Evolutionary conservation across 2,329 filamentous ascomycete species (phyloP).

Genomic region (Fusarium algeriense): DNA sequence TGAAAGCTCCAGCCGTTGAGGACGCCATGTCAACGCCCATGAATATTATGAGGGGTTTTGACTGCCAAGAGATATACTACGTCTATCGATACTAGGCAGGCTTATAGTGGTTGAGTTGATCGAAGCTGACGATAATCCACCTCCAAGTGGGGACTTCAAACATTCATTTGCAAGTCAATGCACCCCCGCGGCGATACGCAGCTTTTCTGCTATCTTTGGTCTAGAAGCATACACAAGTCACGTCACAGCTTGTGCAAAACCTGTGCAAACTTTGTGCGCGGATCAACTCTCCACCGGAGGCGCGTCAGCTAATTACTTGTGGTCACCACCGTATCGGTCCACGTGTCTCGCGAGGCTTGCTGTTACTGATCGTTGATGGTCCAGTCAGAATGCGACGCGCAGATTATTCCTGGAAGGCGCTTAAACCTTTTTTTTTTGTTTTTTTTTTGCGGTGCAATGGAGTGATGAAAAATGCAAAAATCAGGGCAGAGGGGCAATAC

Average conservation of each 20-base stretch:
- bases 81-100: background rate
- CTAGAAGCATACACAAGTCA: slow-evolving; percentile 19
- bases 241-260: slow-evolving; percentile 12
- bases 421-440: background rate
- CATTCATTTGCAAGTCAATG: slow-evolving; percentile 40
- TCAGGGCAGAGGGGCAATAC: background rate
- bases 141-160: slow-evolving; percentile 23
- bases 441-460: background rate
- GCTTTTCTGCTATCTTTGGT: background rate
- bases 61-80: background rate
- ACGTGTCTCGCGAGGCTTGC: slow-evolving; percentile 28
- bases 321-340: slow-evolving; percentile 21
- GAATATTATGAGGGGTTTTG: background rate
- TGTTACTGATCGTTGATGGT: slow-evolving; percentile 16
- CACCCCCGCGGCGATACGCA: slow-evolving; percentile 15
- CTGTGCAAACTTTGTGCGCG: slow-evolving; percentile 9
- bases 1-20: background rate
- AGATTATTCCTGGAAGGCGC: slow-evolving; percentile 4
- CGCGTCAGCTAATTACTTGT: slow-evolving; percentile 23
- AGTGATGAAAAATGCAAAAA: background rate
- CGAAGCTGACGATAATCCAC: slow-evolving; percentile 10
- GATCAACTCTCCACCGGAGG: background rate
- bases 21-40: background rate
- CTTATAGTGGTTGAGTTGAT: background rate
- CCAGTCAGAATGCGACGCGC: slow-evolving; percentile 10